Evolutionary conservation across 2,329 filamentous ascomycete genomes (phyloP).

Genomic region (Clonostachys sp.): DNA sequence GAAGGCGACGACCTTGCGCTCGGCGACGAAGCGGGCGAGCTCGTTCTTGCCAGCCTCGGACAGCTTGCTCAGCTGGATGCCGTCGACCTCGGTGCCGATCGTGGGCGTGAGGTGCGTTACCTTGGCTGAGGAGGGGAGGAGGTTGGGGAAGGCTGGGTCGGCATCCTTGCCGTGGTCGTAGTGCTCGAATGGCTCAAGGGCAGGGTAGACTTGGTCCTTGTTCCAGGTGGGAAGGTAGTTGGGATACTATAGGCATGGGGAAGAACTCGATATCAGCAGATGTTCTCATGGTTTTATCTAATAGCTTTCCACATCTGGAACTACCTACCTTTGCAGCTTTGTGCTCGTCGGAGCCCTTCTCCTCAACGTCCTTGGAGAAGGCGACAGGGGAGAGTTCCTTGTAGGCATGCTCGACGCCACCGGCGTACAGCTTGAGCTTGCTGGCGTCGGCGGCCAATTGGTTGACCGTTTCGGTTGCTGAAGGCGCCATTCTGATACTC

Average conservation of each 20-base stretch:
- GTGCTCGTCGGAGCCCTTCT: slow-evolving; percentile 10
- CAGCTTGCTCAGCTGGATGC: slow-evolving; percentile 67
- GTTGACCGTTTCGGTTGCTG: slow-evolving; percentile 20
- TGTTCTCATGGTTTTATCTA: not conserved
- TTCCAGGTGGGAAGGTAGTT: slow-evolving; percentile 73
- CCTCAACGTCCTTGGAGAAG: slow-evolving; percentile 16
- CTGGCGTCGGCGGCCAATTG: slow-evolving; percentile 5
- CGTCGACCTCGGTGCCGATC: slow-evolving; percentile 68
- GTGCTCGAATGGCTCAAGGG: slow-evolving; percentile 66
- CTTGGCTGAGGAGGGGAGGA: slow-evolving; percentile 49
- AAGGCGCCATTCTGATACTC: slow-evolving; percentile 21
- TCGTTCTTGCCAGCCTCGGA: slow-evolving; percentile 69
- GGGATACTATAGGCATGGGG: slow-evolving; percentile 45
- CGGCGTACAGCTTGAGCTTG: too few species aligned
- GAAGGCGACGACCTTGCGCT: slow-evolving; percentile 77
- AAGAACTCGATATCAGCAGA: not conserved
- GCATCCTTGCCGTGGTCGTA: slow-evolving; percentile 74
- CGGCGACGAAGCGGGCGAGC: slow-evolving; percentile 68
- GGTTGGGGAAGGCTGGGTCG: slow-evolving; percentile 63
- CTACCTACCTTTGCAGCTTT: slow-evolving; percentile 8
- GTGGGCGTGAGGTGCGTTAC: slow-evolving; percentile 64
- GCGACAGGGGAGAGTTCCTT: slow-evolving; percentile 17
- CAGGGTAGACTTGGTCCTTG: slow-evolving; percentile 57
- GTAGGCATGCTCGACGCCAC: slow-evolving; percentile 7
- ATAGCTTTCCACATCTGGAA: not conserved